phyloP scores from a whole-genome alignment of 495 filamentous ascomycete species.

The Podospora fimiseda region DNA sequence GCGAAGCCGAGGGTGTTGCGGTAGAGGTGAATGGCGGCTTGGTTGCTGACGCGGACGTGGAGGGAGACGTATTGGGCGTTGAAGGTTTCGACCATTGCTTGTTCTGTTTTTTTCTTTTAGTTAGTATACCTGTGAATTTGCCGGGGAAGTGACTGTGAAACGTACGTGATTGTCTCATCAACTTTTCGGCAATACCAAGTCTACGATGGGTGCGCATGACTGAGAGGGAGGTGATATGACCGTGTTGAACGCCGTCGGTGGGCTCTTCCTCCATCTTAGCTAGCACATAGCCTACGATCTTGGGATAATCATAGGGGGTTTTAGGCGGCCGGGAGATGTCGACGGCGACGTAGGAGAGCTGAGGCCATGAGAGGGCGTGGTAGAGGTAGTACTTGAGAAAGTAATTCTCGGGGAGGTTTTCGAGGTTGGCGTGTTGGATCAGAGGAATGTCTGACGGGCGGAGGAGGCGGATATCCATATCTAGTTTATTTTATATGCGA shows the following conservation, averaged over 20 bases:
- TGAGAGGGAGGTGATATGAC: conserved; percentile 90
- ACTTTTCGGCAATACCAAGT: conserved; percentile 87
- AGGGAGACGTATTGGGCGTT: conserved; percentile 87
- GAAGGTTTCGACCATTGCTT: conserved; percentile 93
- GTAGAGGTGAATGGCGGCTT: conserved; percentile 84
- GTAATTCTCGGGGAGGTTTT: conserved; percentile 99
- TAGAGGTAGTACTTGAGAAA: conserved; percentile 99
- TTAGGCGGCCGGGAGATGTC: conserved; percentile 72
- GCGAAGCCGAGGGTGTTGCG: conserved; percentile 88
- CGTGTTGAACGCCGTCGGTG: conserved; percentile 80
- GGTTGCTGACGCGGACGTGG: conserved; percentile 90
- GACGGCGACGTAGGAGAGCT: conserved; percentile 92
- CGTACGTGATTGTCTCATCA: conserved; percentile 94
- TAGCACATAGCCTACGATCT: conserved; percentile 97
- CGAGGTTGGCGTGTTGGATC: conserved; percentile 96
- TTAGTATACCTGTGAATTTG: no score
- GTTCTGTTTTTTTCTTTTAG: conserved; percentile 48
- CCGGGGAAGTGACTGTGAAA: no score
- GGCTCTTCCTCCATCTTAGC: conserved; percentile 99
- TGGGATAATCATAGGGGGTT: conserved; percentile 80
- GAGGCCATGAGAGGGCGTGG: conserved; percentile 96
- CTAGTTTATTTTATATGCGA: not conserved
- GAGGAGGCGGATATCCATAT: conserved; percentile 76
- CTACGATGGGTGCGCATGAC: conserved; percentile 95
- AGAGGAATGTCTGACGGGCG: conserved; percentile 76